phyloP scores from a whole-genome alignment of 2,329 filamentous ascomycete species.

The Fusarium cyanostomum region DNA sequence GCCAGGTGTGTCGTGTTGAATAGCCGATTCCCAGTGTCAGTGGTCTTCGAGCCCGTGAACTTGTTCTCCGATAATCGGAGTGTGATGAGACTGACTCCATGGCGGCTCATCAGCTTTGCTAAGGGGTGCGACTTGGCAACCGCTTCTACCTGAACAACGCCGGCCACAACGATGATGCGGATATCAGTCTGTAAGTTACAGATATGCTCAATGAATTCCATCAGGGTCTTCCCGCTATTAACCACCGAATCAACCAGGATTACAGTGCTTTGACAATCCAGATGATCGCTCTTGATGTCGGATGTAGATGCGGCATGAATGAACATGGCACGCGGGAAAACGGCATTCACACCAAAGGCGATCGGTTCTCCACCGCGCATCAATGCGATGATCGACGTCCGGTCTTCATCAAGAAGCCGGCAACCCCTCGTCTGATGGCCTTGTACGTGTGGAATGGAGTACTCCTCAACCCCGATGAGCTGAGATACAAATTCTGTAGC shows the following conservation, averaged over 20 bases:
- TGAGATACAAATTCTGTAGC: conserved; percentile 58
- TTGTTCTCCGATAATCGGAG: conserved; percentile 66
- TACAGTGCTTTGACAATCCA: conserved; percentile 52
- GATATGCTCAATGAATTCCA: conserved; percentile 42
- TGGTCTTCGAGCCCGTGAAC: conserved; percentile 60
- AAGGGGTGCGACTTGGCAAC: conserved; percentile 26
- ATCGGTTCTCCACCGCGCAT: conserved; percentile 72
- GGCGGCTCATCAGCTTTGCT: conserved; percentile 25
- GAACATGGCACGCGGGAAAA: conserved; percentile 61
- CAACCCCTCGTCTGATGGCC: conserved; percentile 55
- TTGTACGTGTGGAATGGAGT: conserved; percentile 62
- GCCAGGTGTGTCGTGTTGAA: conserved; percentile 65
- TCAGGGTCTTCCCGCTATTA: conserved; percentile 52
- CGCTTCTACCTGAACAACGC: conserved; percentile 59
- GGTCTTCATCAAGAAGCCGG: conserved; percentile 56
- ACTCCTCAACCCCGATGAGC: conserved; percentile 60
- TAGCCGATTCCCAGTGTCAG: conserved; percentile 67
- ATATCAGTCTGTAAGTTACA: conserved; percentile 50
- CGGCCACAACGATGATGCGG: conserved; percentile 63
- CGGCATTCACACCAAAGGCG: conserved; percentile 65
- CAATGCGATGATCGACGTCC: conserved; percentile 65
- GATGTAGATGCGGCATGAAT: conserved; percentile 53
- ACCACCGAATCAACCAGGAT: conserved; percentile 69
- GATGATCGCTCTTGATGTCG: conserved; percentile 55
- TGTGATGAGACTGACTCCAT: conserved; percentile 55